Conservation (phyloP, 2,329 filamentous ascomycete genomes). For the Pseudogymnoascus pannorum region DNA sequence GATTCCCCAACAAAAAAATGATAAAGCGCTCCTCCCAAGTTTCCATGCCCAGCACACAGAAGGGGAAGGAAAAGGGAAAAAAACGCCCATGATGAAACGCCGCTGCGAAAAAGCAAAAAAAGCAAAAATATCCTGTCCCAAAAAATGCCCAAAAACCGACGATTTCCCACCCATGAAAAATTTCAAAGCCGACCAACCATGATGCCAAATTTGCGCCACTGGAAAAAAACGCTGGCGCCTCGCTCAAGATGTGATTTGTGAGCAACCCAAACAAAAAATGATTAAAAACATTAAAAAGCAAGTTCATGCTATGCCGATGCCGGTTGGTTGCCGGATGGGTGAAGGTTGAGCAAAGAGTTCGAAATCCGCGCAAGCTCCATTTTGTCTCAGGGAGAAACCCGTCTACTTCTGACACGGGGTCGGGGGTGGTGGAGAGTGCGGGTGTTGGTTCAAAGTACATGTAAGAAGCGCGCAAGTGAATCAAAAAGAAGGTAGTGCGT, state of each 20-base stretch:
- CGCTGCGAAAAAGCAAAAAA: conserved; percentile 3
- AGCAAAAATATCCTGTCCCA: not conserved
- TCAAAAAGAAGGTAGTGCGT: conserved; percentile 1
- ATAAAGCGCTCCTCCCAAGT: conserved; percentile 4
- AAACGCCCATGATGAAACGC: not conserved
- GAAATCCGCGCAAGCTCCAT: not conserved
- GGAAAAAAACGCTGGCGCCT: not conserved
- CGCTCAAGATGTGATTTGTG: conserved; percentile 5
- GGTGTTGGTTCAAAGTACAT: conserved; percentile 3
- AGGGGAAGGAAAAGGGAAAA: not conserved
- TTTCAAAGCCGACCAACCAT: not conserved
- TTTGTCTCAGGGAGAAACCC: not conserved
- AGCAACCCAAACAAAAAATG: not conserved
- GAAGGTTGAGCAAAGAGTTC: conserved; percentile 6
- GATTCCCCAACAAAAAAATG: not conserved
- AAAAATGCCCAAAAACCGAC: not conserved
- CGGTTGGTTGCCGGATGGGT: not conserved
- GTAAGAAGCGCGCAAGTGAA: conserved; percentile 1
- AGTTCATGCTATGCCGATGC: conserved; percentile 9
- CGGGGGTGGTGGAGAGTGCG: not conserved
- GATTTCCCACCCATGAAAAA: not conserved
- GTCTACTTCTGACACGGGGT: not conserved
- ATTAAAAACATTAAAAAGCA: conserved; percentile 2
- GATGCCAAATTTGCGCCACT: not conserved
- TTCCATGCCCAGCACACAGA: not conserved